Evolutionary conservation across 139 green algal species (phyloP).

Genomic region (Picochlorum sp.): DNA sequence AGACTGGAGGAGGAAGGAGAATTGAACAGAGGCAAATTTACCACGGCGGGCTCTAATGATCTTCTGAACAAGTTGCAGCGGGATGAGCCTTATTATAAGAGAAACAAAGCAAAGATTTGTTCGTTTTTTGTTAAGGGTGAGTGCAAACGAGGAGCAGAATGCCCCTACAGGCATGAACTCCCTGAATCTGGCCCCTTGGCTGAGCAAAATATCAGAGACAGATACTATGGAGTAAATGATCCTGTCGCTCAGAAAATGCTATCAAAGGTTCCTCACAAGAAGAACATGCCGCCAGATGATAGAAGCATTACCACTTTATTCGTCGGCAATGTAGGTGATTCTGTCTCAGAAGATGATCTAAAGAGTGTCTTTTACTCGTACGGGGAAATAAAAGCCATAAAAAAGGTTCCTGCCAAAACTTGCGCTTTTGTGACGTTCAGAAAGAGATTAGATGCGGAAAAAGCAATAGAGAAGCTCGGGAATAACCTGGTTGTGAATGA

Average conservation of each 20-base stretch:
- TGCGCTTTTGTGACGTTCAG: conserved; percentile 85
- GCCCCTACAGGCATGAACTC: conserved; percentile 90
- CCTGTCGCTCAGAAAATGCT: conserved; percentile 94
- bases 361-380: conserved; percentile 76
- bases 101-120: conserved; percentile 90
- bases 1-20: conserved; percentile 41
- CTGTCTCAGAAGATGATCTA: conserved; percentile 79
- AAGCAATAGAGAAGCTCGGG: conserved; percentile 64
- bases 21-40: conserved; percentile 22
- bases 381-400: conserved; percentile 65
- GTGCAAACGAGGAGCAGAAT: conserved; percentile 93
- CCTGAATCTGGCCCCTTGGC: conserved; percentile 49
- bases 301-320: conserved; percentile 84
- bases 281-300: conserved; percentile 76
- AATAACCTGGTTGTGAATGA: conserved; percentile 80
- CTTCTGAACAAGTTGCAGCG: conserved; percentile 73
- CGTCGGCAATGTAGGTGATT: conserved; percentile 66
- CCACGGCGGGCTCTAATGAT: conserved; percentile 45
- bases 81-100: conserved; percentile 93
- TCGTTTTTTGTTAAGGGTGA: conserved; percentile 86
- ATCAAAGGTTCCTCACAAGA: conserved; percentile 43
- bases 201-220: conserved; percentile 89
- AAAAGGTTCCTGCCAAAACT: conserved; percentile 35
- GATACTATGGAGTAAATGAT: conserved; percentile 97
- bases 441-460: conserved; percentile 67